Conservation (phyloP, 352 stramenopile species). For the Hyaloperonospora brassicae region DNA sequence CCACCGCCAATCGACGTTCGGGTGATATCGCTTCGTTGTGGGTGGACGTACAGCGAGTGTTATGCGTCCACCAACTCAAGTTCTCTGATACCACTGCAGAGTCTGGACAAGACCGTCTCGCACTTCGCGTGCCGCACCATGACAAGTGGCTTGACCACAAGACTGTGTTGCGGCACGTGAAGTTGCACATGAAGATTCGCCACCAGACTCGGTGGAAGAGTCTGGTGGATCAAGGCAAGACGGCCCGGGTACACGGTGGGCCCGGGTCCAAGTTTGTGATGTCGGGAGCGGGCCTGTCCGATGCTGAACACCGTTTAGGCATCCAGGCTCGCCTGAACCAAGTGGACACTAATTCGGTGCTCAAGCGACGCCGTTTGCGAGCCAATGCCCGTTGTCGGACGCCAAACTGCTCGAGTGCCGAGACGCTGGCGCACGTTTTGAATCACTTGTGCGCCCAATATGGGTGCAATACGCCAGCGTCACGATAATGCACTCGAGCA, state of each 20-base stretch:
- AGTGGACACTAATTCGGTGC: background rate
- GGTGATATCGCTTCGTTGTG: conserved; percentile 10
- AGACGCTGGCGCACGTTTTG: background rate
- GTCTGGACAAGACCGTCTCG: too few species aligned
- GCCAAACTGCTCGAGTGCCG: background rate
- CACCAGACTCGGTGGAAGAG: conserved; percentile 1
- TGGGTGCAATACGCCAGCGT: background rate
- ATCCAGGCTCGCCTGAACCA: background rate
- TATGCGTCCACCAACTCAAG: background rate
- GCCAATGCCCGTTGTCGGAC: background rate
- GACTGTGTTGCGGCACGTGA: conserved; percentile 6
- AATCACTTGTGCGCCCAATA: background rate
- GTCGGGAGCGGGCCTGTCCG: background rate
- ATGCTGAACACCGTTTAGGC: background rate
- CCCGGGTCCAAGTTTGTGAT: conserved; percentile 1
- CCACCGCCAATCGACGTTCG: background rate
- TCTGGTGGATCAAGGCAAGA: background rate
- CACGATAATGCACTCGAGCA: background rate
- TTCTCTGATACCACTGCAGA: too few species aligned
- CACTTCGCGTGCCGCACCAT: too few species aligned
- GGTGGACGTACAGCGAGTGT: conserved; percentile 7
- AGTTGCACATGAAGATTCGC: conserved; percentile 4
- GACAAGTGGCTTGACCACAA: too few species aligned
- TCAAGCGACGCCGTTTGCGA: background rate
- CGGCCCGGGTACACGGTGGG: background rate